Conservation (phyloP, 129 eudicot genomes). For the Tagetes erecta region DNA sequence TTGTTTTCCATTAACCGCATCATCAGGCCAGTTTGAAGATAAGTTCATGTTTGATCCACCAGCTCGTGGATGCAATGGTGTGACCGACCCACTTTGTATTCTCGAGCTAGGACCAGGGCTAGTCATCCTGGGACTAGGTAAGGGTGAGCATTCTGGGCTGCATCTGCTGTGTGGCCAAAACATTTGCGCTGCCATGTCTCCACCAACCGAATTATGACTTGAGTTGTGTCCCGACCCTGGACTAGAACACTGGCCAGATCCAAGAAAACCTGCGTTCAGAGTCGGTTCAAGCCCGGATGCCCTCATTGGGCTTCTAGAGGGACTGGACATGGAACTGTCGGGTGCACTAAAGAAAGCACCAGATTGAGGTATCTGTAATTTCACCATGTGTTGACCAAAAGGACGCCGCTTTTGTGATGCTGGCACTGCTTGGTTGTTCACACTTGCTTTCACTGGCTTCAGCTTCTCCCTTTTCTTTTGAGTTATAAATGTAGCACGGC, state of each 20-base stretch:
- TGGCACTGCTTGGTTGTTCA: slow-evolving; percentile 36
- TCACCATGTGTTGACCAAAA: slow-evolving; percentile 36
- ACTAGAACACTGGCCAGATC: slow-evolving; percentile 65
- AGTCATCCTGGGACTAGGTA: slow-evolving; percentile 65
- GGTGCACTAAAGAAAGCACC: slow-evolving; percentile 58
- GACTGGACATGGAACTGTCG: slow-evolving; percentile 61
- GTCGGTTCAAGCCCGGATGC: slow-evolving; percentile 39
- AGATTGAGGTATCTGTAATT: slow-evolving; percentile 47
- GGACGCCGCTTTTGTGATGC: slow-evolving; percentile 41
- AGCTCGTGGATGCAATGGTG: slow-evolving; percentile 56
- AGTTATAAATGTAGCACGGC: slow-evolving; percentile 13
- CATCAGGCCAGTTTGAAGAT: slow-evolving; percentile 40
- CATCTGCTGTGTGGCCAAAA: slow-evolving; percentile 55
- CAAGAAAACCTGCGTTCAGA: slow-evolving; percentile 41
- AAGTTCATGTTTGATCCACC: slow-evolving; percentile 40
- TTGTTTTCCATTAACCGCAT: slow-evolving; percentile 37
- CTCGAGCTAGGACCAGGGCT: slow-evolving; percentile 67
- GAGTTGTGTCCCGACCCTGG: slow-evolving; percentile 70
- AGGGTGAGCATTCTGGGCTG: slow-evolving; percentile 69
- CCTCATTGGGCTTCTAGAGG: slow-evolving; percentile 64
- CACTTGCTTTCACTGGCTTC: slow-evolving; percentile 35
- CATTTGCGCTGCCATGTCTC: slow-evolving; percentile 45
- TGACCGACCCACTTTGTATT: slow-evolving; percentile 58
- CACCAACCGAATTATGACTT: slow-evolving; percentile 58
- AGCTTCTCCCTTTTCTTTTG: slow-evolving; percentile 38